Percentiles rank a stretch among this genome's conserved stretches.
Evolutionary conservation across 495 filamentous ascomycete species (phyloP).

Genomic region (Trypethelium eluteriae): DNA sequence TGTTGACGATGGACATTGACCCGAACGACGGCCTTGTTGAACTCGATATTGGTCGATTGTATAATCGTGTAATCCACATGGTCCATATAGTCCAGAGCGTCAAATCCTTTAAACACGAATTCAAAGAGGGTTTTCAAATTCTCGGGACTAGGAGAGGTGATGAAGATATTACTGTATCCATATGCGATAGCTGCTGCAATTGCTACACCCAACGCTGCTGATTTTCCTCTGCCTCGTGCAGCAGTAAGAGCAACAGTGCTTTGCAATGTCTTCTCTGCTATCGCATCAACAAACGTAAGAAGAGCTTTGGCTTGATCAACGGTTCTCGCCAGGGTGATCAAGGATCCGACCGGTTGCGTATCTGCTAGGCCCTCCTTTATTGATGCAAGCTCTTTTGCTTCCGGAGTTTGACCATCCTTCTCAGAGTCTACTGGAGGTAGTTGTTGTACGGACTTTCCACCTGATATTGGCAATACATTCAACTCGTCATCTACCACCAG

Average conservation of each 20-base stretch:
- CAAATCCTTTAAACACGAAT: conserved; percentile 97
- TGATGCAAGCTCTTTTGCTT: conserved; percentile 69
- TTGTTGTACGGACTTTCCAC: conserved; percentile 82
- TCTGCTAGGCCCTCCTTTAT: conserved; percentile 84
- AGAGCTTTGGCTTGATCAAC: conserved; percentile 93
- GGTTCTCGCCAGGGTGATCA: conserved; percentile 78
- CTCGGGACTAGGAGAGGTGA: conserved; percentile 95
- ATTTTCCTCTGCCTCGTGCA: conserved; percentile 93
- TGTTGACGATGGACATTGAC: conserved; percentile 95
- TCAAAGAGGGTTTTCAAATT: conserved; percentile 98
- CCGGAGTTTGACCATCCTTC: conserved; percentile 55
- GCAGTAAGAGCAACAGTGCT: conserved; percentile 92
- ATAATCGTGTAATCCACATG: conserved; percentile 97
- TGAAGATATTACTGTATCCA: conserved; percentile 98
- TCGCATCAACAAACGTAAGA: conserved; percentile 90
- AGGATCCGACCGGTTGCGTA: conserved; percentile 72
- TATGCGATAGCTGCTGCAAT: conserved; percentile 91
- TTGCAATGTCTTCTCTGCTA: conserved; percentile 88
- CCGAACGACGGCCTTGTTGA: conserved; percentile 96
- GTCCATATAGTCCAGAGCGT: conserved; percentile 84
- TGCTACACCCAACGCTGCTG: conserved; percentile 86
- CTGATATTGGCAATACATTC: conserved; percentile 95
- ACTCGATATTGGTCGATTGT: conserved; percentile 95
- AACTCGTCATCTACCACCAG: conserved; percentile 96
- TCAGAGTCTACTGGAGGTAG: conserved; percentile 62